Evolutionary conservation across 345 rosid species (phyloP), one percentile per base, ranked within the genome.

Genomic region (Gossypium mustelinum): DNA sequence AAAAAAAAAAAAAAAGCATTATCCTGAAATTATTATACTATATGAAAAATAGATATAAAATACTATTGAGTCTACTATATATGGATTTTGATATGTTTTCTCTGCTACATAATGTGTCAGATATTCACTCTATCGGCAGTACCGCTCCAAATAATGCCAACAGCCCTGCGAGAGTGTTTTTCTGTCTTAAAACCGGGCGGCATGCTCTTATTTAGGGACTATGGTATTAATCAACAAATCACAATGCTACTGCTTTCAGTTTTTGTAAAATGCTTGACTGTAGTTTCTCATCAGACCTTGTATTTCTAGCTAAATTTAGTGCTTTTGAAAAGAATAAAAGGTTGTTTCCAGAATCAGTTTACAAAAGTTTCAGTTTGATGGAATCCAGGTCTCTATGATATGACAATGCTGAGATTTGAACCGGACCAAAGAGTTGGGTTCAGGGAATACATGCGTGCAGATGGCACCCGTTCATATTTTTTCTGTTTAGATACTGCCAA

Each of bases 81-180:
- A n/a, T 59, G 27, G 68, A 51, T 61, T 48, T 72, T 50, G 43
- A 74, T 73, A 70, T 61, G 41, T 52, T 52, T 11, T 17, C 7
- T 69, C 27, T 67, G 3, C 75, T 66, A 10, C 27, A 11, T 64
- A 25, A 39, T 73, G 74, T 77, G 69, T 74, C 81, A 94, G 97
- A 87, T 94, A 79, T 92, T 94, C 79, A 92, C 98, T 73, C 79
- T 94, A 68, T 94, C 98, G 13, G 97, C 97, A 18, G 90, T 92
- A 68, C 93, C 94, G 64, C 85, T 82, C 64, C 77, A 86, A 69
- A 81, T 68, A 68, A 92, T 92, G 97, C 94, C 86, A 11, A 60
- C 63, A 75, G 87, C 94, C 70, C 84, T 92, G 41, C 62, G 64
- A 45, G 86, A 88, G 77, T 92, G 94, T 72, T 87, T 84, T 84